These are phyloP conservation scores for Brasenia schreberi DNA, from an alignment of 164 flowering plant genomes.

Conservation along the genomic window DNA sequence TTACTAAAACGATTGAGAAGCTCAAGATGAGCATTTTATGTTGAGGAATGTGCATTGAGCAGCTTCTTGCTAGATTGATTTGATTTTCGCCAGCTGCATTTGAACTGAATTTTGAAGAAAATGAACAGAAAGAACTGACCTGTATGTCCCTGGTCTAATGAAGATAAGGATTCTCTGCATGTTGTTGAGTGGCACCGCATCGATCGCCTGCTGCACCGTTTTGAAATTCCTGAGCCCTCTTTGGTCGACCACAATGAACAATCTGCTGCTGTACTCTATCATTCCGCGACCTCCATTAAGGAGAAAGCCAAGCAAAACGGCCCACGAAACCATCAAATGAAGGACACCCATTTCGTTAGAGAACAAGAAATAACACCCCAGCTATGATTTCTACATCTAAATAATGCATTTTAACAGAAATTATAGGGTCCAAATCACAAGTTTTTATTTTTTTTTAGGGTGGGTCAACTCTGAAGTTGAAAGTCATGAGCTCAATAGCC, in stretches of 20 bases:
- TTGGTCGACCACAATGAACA: conserved; percentile 50
- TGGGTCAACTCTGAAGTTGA: too few species aligned
- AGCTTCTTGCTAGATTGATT: not conserved
- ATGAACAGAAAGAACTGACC: conserved; percentile 15
- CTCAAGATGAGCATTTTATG: not conserved
- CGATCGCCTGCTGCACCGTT: conserved; percentile 64
- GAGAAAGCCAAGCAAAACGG: conserved; percentile 12
- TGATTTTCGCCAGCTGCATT: not conserved
- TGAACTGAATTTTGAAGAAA: not conserved
- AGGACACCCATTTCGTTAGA: not conserved
- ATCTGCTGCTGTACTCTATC: conserved; percentile 24
- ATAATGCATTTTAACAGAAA: too few species aligned
- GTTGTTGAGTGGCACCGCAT: conserved; percentile 45
- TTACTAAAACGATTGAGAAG: not conserved
- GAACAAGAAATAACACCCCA: too few species aligned
- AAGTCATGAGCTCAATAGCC: too few species aligned
- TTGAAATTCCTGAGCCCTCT: conserved; percentile 51
- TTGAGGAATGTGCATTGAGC: not conserved
- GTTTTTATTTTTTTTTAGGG: too few species aligned
- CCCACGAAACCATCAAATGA: not conserved
- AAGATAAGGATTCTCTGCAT: conserved; percentile 24
- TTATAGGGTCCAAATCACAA: too few species aligned
- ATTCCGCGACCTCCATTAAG: not conserved
- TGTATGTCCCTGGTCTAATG: conserved; percentile 57
- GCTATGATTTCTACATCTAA: too few species aligned